Evolutionary conservation across 2,329 filamentous ascomycete genomes (phyloP).

Genomic region (Verruconis gallopava): DNA sequence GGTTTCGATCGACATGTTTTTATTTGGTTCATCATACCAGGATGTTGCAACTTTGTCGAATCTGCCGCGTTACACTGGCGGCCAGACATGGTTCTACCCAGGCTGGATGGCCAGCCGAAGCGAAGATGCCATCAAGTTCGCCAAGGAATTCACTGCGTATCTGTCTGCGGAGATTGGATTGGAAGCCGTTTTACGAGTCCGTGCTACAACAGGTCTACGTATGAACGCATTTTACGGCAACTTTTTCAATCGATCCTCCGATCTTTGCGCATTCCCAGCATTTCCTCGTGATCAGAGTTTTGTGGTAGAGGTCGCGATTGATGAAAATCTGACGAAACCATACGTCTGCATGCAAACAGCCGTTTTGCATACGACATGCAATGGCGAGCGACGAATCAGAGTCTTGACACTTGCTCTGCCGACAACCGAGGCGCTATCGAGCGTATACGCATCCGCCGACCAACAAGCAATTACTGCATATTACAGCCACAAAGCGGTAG

Average conservation of each 20-base stretch:
- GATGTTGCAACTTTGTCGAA: slow-evolving; percentile 95
- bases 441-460: slow-evolving; percentile 89
- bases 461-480: slow-evolving; percentile 87
- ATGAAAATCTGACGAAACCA: slow-evolving; percentile 83
- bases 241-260: slow-evolving; percentile 97
- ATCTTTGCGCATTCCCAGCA: slow-evolving; percentile 93
- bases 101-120: slow-evolving; percentile 90
- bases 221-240: slow-evolving; percentile 99
- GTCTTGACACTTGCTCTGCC: slow-evolving; percentile 89
- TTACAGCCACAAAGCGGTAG: slow-evolving; percentile 95
- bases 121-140: slow-evolving; percentile 96
- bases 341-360: slow-evolving; percentile 88
- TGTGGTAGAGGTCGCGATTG: slow-evolving; percentile 95
- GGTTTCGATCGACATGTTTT: slow-evolving; percentile 96
- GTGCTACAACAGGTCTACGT: slow-evolving; percentile 83
- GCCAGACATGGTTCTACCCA: slow-evolving; percentile 97
- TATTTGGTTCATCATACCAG: slow-evolving; percentile 92
- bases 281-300: slow-evolving; percentile 97
- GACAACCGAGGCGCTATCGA: slow-evolving; percentile 79
- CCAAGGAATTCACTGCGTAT: slow-evolving; percentile 90
- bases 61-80: slow-evolving; percentile 87
- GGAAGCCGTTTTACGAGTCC: slow-evolving; percentile 88
- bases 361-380: slow-evolving; percentile 93
- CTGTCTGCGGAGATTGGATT: slow-evolving; percentile 93
- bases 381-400: slow-evolving; percentile 87